Evolutionary conservation across 2,329 filamentous ascomycete species (phyloP).

Genomic region (Zalaria obscura): DNA sequence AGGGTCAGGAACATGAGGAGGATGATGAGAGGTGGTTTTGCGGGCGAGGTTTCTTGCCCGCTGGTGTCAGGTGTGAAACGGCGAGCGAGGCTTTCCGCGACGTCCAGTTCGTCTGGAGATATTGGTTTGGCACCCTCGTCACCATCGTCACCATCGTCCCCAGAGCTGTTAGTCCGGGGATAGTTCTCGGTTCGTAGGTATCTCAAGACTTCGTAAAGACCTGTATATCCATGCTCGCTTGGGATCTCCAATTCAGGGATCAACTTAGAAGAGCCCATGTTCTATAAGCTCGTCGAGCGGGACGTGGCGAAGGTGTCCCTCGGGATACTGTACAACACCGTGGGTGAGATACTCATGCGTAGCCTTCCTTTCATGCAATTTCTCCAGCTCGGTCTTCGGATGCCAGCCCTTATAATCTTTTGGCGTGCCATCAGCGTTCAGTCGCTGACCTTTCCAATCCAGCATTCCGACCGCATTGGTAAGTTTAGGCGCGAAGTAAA

Average conservation of each 20-base stretch:
- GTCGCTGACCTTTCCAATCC: background rate
- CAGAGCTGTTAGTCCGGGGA: no score
- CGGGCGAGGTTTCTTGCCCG: no score
- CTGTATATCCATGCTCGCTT: background rate
- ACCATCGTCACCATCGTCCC: no score
- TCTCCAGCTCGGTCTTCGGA: background rate
- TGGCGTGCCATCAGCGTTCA: no score
- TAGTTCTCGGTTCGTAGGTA: background rate
- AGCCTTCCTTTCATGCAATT: background rate
- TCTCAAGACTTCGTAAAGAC: background rate
- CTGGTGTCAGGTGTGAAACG: no score
- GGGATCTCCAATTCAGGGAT: background rate
- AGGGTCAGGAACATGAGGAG: background rate
- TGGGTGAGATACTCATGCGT: slow-evolving; percentile 2
- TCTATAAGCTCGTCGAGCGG: background rate
- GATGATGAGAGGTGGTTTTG: no score
- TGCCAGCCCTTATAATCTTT: background rate
- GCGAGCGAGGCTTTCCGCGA: no score
- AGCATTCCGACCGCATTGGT: background rate
- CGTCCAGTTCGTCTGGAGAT: no score
- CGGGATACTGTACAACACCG: background rate
- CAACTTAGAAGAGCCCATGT: background rate
- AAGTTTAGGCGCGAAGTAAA: background rate
- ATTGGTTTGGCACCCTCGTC: no score
- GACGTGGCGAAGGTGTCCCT: background rate